Evolutionary conservation across 129 eudicot genomes (phyloP).

Genomic region (Centaurea solstitialis): DNA sequence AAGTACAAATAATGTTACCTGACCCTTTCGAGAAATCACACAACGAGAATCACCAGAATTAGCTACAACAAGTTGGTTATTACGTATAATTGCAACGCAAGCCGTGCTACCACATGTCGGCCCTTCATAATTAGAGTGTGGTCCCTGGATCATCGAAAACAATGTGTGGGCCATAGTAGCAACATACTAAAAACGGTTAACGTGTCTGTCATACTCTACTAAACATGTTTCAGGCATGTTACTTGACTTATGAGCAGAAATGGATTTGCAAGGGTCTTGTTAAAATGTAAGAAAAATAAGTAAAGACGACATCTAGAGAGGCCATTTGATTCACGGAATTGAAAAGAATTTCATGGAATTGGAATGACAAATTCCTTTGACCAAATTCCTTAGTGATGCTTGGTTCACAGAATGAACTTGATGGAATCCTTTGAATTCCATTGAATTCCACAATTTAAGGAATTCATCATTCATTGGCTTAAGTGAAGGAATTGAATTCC

Average conservation of each 20-base stretch:
- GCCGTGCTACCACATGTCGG: slow-evolving; percentile 93
- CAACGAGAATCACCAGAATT: slow-evolving; percentile 99
- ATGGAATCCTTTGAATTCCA: too few relatives aligned
- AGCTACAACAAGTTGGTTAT: slow-evolving; percentile 70
- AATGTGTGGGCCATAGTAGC: slow-evolving; percentile 15
- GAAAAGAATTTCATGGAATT: too few relatives aligned
- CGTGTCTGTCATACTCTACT: slow-evolving; percentile 2
- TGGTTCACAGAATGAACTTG: too few relatives aligned
- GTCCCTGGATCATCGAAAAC: slow-evolving; percentile 41
- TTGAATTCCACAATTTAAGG: too few relatives aligned
- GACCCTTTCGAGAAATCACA: slow-evolving; percentile 80
- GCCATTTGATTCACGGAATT: too few relatives aligned
- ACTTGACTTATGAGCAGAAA: slow-evolving; percentile 1
- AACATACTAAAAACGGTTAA: slow-evolving; percentile 1
- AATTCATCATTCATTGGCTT: too few relatives aligned
- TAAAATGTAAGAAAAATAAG: neutral
- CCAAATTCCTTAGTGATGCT: too few relatives aligned
- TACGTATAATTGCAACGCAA: slow-evolving; percentile 74
- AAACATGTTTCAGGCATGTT: slow-evolving; percentile 18
- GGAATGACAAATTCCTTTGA: too few relatives aligned
- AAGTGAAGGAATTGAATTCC: too few relatives aligned
- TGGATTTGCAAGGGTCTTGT: neutral
- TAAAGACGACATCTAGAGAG: neutral
- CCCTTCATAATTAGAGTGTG: slow-evolving; percentile 59
- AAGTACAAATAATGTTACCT: slow-evolving; percentile 41